Base-by-base conservation (phyloP, 192 early-diverging fungal species). In the Paraglomus occultum region DNA sequence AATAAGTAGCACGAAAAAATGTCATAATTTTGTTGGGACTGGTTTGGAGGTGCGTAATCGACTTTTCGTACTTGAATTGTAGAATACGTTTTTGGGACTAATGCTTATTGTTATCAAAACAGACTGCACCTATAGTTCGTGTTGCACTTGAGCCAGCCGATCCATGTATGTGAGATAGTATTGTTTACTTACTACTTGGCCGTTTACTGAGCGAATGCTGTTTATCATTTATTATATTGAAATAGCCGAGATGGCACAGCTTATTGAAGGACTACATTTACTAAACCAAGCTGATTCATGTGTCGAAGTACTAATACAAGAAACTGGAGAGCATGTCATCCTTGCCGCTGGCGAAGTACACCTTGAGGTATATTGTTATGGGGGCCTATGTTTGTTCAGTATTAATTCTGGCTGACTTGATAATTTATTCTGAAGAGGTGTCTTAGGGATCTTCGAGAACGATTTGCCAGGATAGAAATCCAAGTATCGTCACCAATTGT, bases 241-340 rank as follows among this genome's bases (percentile, higher is more conserved):
- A 31, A 48, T 22, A 70, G 84, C 87, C 20, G 88, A 97, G 64
- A 95, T 99, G 89, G 67, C 78, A 42, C 89, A 94, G 69, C 85
- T 99, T 14, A 85, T 87, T 12, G 84, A 88, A 22, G 97, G 97
- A 12, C 78, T 99, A 17, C 91, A 86, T 53, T 78, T 98, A 22
- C 79, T 99, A 15, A 97, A 98, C 71, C 94, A 93, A 70, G 90
- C 96, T 5, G 97, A 99, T 70, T 94, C 96, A 4, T 89, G 92
- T 60, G 96, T 98, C 4, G 89, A 98, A 72, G 90, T 99, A 6
- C 72, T 91, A 64, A 76, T 92, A 20, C 94, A 98, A 72, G 92
- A 95, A 50, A 96, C 95, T 0, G 97, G 97, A 9, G 97, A 99
- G 79, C 93, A 94, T 63, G 93, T 99, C 8, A 95, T 99, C 69